Evolutionary conservation across 1,284 basidiomycete species (phyloP).

Genomic region (Puccinia horiana): DNA sequence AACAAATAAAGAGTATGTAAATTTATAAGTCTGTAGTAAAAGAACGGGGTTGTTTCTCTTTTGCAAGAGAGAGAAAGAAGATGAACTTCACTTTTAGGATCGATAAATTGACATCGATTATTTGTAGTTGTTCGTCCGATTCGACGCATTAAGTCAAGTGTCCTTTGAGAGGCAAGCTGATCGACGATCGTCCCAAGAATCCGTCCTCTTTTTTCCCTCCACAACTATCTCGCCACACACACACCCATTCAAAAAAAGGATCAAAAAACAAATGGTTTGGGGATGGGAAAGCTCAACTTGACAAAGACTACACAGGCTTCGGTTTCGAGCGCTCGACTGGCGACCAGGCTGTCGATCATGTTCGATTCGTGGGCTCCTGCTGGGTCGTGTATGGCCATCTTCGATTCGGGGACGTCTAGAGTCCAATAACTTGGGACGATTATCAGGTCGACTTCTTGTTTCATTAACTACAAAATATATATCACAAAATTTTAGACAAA

Average conservation of each 20-base stretch:
- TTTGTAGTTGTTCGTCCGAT: slow-evolving; percentile 9
- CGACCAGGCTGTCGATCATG: slow-evolving; percentile 21
- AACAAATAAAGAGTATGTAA: background rate
- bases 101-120: slow-evolving; percentile 18
- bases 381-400: slow-evolving; percentile 25
- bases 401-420: slow-evolving; percentile 6
- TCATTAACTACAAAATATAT: slow-evolving; percentile 29
- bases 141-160: background rate
- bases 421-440: slow-evolving; percentile 35
- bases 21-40: background rate
- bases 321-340: slow-evolving; percentile 15
- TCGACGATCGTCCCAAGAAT: slow-evolving; percentile 24
- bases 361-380: background rate
- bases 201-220: slow-evolving; percentile 38
- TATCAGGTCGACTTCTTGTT: slow-evolving; percentile 29
- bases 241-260: background rate
- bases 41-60: no score
- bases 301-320: slow-evolving; percentile 42
- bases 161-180: slow-evolving; percentile 35
- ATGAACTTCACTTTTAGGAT: slow-evolving; percentile 3
- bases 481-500: no score
- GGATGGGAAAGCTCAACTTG: slow-evolving; percentile 12
- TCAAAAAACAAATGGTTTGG: background rate
- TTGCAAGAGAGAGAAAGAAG: background rate
- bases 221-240: no score